Evolutionary conservation across 2,329 filamentous ascomycete genomes (phyloP).

Genomic region (Ophiostoma australiae): DNA sequence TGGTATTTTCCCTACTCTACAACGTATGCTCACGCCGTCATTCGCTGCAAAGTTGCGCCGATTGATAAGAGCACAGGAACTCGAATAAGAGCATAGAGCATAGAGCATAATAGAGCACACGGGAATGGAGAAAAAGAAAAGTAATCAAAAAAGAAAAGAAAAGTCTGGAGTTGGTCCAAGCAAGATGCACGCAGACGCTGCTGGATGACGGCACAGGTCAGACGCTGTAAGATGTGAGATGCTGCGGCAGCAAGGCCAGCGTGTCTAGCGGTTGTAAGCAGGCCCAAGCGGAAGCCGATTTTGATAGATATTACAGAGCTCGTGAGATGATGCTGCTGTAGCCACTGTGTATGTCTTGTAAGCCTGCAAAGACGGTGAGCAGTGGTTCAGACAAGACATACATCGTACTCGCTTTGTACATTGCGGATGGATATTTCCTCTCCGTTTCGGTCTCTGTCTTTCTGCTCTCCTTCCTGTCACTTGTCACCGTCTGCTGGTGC

Average conservation of each 20-base stretch:
- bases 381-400: neutral
- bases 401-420: too few species aligned
- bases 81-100: neutral
- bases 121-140: neutral
- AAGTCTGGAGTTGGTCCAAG: neutral
- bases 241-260: neutral
- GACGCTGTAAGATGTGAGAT: constrained; percentile 7
- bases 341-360: neutral
- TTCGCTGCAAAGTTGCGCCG: constrained; percentile 13
- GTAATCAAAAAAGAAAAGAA: neutral
- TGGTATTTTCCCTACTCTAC: neutral
- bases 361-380: neutral
- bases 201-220: neutral
- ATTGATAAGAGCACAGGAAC: neutral
- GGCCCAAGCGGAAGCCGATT: neutral
- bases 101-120: neutral
- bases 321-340: too few species aligned
- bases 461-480: neutral
- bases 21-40: neutral
- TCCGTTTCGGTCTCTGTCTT: neutral
- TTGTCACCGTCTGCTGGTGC: neutral
- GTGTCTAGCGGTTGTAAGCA: neutral
- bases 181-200: neutral
- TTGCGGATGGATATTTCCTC: neutral
- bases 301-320: too few species aligned